phyloP scores from a whole-genome alignment of 495 filamentous ascomycete species.

The Penicillium manginii region DNA sequence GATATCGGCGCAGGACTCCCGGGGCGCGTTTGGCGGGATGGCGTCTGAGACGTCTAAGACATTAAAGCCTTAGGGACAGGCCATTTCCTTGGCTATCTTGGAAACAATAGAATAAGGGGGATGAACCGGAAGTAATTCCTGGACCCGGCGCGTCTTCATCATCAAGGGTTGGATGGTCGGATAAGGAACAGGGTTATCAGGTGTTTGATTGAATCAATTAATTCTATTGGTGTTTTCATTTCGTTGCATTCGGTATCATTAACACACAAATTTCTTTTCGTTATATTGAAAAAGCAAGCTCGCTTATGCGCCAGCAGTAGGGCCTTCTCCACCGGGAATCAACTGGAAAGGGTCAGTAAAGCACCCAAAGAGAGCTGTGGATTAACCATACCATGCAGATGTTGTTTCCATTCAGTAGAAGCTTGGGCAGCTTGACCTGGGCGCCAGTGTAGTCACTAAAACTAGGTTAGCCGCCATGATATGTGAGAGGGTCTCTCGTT shows the following conservation, averaged over 20 bases:
- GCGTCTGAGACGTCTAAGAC: neutral
- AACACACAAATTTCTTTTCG: slow-evolving; percentile 33
- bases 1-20: neutral
- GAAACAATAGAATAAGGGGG: no score
- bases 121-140: no score
- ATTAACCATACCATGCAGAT: slow-evolving; percentile 85
- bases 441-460: slow-evolving; percentile 84
- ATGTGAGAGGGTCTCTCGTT: neutral
- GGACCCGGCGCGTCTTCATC: no score
- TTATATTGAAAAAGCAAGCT: slow-evolving; percentile 19
- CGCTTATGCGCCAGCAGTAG: slow-evolving; percentile 45
- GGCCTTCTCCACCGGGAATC: slow-evolving; percentile 86
- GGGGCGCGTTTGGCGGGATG: neutral
- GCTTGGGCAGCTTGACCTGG: slow-evolving; percentile 86
- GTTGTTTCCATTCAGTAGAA: slow-evolving; percentile 97
- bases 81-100: neutral
- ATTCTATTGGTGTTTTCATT: slow-evolving; percentile 28
- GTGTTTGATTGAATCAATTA: slow-evolving; percentile 13
- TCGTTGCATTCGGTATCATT: slow-evolving; percentile 41
- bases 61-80: neutral
- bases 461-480: neutral
- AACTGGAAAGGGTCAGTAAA: slow-evolving; percentile 55
- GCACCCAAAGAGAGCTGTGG: neutral
- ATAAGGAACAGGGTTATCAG: no score
- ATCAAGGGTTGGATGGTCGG: no score